Evolutionary conservation across 345 rosid genomes (phyloP), one percentile per base, ranked within the genome.

Genomic region (Gossypium australe): DNA sequence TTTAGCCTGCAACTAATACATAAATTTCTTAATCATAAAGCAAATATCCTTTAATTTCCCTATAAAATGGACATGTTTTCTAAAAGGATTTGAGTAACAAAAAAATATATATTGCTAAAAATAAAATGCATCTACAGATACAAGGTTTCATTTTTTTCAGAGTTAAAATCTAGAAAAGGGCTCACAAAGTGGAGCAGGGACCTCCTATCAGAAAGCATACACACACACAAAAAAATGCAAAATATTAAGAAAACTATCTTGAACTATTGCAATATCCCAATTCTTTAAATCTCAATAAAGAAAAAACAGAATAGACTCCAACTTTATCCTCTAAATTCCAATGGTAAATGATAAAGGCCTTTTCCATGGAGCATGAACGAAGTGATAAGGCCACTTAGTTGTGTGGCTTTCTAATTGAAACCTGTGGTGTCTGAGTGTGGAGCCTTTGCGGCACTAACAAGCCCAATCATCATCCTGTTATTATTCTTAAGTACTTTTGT

Each of bases 1-100:
- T 83, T 86, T 92, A 76, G 89, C 92, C 83, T 76, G 86, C 84
- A 81, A 79, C 83, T 75, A 67, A 49, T 3, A 48, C 17, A 14
- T 67, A 67, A 67, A 67, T 24, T 48, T 67, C 57, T 67, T 48
- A 48, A 24, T 25, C 57, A 48, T 48, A 48, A 24, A 67, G 13
- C 14, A 48, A 67, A 14, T 25, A 14, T 67, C 44, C 52, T 67
- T 16, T 17, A 67, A 67, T 48, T 67, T 0, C 43, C 57, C 58
- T 25, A 67, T 11, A 12, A 67, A 67, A 2, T 12, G 6, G 7
- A 7, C 2, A 6, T 47, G 47, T 7, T 45, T 67, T 13, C 11
- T 22, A 44, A 44, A 66, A 44, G 52, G 53, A 66, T 63, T 66
- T 18, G 18, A 66, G 70, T 44, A 44, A 11, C 44, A 25, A 25